Percentiles rank a stretch among this genome's conserved stretches.
Conservation (phyloP, 306 rosid genomes). For the Vachellia pachyceras region DNA sequence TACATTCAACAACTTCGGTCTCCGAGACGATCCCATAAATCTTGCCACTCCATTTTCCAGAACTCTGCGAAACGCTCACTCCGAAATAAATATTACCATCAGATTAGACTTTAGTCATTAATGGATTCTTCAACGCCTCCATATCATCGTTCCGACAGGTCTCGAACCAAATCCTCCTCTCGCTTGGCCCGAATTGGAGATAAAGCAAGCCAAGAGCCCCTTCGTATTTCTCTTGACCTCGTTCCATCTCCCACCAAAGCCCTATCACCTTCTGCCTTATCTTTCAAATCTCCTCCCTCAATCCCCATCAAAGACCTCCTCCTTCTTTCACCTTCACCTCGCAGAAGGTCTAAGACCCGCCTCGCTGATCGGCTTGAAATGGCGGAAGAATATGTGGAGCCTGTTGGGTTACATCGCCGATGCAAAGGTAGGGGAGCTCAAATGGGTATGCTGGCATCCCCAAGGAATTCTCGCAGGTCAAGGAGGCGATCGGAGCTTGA, state of each 20-base stretch:
- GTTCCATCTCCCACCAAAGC: constrained; percentile 44
- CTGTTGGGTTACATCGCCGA: constrained; percentile 47
- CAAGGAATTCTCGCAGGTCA: constrained; percentile 64
- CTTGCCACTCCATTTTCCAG: too few relatives aligned
- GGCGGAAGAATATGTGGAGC: constrained; percentile 57
- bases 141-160: too few relatives aligned
- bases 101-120: too few relatives aligned
- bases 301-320: constrained; percentile 54
- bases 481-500: constrained; percentile 67
- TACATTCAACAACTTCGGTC: too few relatives aligned
- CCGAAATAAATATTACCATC: too few relatives aligned
- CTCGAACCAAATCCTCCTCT: too few relatives aligned
- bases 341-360: constrained; percentile 64
- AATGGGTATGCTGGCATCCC: constrained; percentile 61
- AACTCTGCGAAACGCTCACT: too few relatives aligned
- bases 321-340: constrained; percentile 68
- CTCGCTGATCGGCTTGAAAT: constrained; percentile 58
- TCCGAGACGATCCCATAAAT: too few relatives aligned
- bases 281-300: constrained; percentile 42
- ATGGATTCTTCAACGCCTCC: too few relatives aligned
- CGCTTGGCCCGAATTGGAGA: constrained; percentile 37
- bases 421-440: constrained; percentile 54
- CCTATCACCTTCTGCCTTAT: constrained; percentile 38
- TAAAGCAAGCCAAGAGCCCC: constrained; percentile 34
- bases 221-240: constrained; percentile 49